A percentile compares a stretch with the other conserved stretches of the same genome.
These are phyloP conservation scores for Microglena sp. DNA, from an alignment of 139 green algal genomes.

Conservation along the genomic window DNA sequence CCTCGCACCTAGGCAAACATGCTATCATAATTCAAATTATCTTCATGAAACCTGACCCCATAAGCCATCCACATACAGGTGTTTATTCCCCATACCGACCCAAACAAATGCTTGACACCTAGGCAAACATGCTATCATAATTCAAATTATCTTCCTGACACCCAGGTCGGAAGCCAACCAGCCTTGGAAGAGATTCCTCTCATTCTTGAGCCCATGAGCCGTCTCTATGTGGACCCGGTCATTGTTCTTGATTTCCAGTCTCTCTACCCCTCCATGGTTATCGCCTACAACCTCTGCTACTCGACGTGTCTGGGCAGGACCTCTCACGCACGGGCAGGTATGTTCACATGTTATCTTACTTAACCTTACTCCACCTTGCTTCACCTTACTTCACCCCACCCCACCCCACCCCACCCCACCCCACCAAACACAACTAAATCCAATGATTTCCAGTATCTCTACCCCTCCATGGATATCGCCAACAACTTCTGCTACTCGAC, in stretches of 20 bases:
- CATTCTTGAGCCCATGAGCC: slow-evolving; percentile 90
- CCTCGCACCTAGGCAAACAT: no score
- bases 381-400: background rate
- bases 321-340: slow-evolving; percentile 34
- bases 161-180: slow-evolving; percentile 74
- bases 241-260: slow-evolving; percentile 96
- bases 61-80: no score
- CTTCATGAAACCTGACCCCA: no score
- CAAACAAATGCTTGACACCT: no score
- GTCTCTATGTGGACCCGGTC: slow-evolving; percentile 73
- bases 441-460: slow-evolving; percentile 98
- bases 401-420: background rate
- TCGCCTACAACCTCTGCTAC: slow-evolving; percentile 99
- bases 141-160: no score
- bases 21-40: no score
- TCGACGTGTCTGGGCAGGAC: slow-evolving; percentile 72
- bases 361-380: background rate
- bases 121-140: no score
- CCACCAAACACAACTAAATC: no score
- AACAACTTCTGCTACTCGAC: slow-evolving; percentile 98
- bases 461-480: slow-evolving; percentile 91
- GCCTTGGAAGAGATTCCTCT: slow-evolving; percentile 88
- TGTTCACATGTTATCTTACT: no score
- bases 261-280: slow-evolving; percentile 92
- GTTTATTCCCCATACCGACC: no score